Percentiles rank a stretch among this genome's conserved stretches.
Evolutionary conservation across 2,329 filamentous ascomycete genomes (phyloP).

Genomic region (Fusarium concolor): DNA sequence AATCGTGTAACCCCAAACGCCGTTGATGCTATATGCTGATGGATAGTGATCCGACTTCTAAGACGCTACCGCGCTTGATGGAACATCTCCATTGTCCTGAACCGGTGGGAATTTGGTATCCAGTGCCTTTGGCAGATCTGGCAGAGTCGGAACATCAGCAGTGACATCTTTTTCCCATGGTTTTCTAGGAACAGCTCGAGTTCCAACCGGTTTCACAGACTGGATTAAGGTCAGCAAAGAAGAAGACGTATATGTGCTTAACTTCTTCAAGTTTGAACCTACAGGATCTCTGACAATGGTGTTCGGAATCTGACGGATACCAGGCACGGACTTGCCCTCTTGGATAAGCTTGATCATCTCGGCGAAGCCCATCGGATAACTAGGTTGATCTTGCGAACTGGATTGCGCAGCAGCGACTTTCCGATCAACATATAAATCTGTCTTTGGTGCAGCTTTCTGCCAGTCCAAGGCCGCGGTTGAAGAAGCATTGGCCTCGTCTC

Average conservation of each 20-base stretch:
- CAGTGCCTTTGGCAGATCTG: constrained; percentile 44
- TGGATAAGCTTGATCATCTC: constrained; percentile 89
- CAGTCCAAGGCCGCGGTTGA: constrained; percentile 52
- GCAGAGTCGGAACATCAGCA: constrained; percentile 27
- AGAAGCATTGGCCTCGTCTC: constrained; percentile 14
- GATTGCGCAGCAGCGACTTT: constrained; percentile 41
- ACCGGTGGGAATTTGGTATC: constrained; percentile 53
- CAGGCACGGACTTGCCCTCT: constrained; percentile 83
- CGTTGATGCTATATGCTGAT: constrained; percentile 11
- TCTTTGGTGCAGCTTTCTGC: constrained; percentile 63
- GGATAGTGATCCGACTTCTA: background rate
- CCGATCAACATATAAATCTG: constrained; percentile 59
- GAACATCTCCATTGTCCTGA: constrained; percentile 24
- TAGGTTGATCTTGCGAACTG: constrained; percentile 62
- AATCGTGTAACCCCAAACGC: constrained; percentile 17
- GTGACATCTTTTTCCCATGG: constrained; percentile 80
- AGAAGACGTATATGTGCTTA: background rate
- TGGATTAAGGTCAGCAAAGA: constrained; percentile 40
- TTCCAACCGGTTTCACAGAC: constrained; percentile 62
- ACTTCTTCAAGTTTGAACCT: constrained; percentile 44
- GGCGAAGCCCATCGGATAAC: constrained; percentile 85
- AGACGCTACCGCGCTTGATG: constrained; percentile 4
- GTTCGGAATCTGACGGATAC: constrained; percentile 87
- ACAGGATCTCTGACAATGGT: constrained; percentile 80
- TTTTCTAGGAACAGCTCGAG: constrained; percentile 63